Conservation (phyloP, 768 basidiomycete genomes). For the Cyathus striatus region DNA sequence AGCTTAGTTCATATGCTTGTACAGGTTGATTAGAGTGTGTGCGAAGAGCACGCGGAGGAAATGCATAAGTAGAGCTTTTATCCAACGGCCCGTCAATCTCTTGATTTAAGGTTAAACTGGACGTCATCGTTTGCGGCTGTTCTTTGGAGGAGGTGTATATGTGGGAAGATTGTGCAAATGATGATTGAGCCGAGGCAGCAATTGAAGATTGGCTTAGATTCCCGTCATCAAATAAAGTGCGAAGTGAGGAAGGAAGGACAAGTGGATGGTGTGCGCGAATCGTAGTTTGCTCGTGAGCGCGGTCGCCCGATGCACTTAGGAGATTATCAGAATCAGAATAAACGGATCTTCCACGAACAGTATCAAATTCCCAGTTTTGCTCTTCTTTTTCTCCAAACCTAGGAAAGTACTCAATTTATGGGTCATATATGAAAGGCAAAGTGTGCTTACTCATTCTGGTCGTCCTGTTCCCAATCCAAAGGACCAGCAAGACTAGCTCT, state of each 20-base stretch:
- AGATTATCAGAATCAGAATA: slow-evolving; percentile 13
- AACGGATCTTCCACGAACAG: slow-evolving; percentile 44
- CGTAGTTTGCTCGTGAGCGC: slow-evolving; percentile 31
- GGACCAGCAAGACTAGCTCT: slow-evolving; percentile 74
- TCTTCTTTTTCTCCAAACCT: slow-evolving; percentile 25
- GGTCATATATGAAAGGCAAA: too few relatives aligned
- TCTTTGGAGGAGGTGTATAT: too few relatives aligned
- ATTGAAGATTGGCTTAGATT: too few relatives aligned
- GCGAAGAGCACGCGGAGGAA: not conserved
- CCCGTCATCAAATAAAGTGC: slow-evolving; percentile 70
- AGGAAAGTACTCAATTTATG: too few relatives aligned
- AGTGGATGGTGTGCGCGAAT: slow-evolving; percentile 43
- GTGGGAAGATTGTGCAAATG: too few relatives aligned
- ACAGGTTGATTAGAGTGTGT: too few relatives aligned
- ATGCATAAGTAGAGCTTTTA: not conserved
- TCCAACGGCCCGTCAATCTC: not conserved
- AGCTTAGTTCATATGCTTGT: too few relatives aligned
- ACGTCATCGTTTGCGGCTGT: too few relatives aligned
- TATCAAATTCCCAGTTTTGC: slow-evolving; percentile 80
- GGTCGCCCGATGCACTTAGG: slow-evolving; percentile 12
- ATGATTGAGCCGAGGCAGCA: too few relatives aligned
- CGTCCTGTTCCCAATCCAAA: slow-evolving; percentile 68
- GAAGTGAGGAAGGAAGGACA: slow-evolving; percentile 70
- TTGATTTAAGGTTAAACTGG: not conserved
- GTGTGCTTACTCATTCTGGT: slow-evolving; percentile 51